These are phyloP conservation scores for Pseudocercospora fijiensis DNA, from an alignment of 2,329 filamentous ascomycete genomes.

Conservation along the genomic window DNA sequence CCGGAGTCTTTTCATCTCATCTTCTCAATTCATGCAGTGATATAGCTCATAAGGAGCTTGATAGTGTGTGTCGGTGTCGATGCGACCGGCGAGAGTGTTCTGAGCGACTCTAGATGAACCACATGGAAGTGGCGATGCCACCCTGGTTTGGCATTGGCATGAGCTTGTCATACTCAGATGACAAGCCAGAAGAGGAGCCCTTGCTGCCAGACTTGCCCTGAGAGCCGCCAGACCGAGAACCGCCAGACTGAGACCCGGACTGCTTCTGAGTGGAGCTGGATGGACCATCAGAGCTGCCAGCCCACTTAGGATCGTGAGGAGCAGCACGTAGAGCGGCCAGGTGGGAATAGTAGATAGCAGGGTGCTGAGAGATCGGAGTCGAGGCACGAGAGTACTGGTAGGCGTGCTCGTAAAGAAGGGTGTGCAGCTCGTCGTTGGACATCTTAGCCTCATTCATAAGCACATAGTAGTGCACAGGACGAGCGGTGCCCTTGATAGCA, in stretches of 20 bases:
- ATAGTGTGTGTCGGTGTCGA: neutral
- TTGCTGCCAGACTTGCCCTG: conserved; percentile 39
- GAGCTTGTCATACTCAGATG: conserved; percentile 38
- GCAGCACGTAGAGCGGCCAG: conserved; percentile 78
- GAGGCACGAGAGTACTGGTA: conserved; percentile 93
- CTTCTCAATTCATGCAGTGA: neutral
- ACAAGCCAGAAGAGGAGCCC: conserved; percentile 27
- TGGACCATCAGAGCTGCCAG: conserved; percentile 25
- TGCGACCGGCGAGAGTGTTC: neutral
- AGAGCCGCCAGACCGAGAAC: conserved; percentile 22
- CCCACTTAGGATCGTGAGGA: conserved; percentile 63
- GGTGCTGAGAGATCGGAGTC: conserved; percentile 83
- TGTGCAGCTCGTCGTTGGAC: conserved; percentile 68
- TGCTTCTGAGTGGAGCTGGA: conserved; percentile 21
- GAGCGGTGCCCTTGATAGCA: conserved; percentile 90
- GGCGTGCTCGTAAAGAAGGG: conserved; percentile 90
- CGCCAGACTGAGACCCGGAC: conserved; percentile 20
- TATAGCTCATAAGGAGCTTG: neutral
- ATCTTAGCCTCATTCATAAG: conserved; percentile 77
- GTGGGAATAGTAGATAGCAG: conserved; percentile 95
- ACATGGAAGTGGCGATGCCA: conserved; percentile 48
- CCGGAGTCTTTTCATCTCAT: neutral
- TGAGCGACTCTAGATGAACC: conserved; percentile 47
- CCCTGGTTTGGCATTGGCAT: conserved; percentile 43
- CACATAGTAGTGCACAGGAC: conserved; percentile 82